phyloP scores from a whole-genome alignment of 257 asterid genomes.

The Capsicum pubescens region DNA sequence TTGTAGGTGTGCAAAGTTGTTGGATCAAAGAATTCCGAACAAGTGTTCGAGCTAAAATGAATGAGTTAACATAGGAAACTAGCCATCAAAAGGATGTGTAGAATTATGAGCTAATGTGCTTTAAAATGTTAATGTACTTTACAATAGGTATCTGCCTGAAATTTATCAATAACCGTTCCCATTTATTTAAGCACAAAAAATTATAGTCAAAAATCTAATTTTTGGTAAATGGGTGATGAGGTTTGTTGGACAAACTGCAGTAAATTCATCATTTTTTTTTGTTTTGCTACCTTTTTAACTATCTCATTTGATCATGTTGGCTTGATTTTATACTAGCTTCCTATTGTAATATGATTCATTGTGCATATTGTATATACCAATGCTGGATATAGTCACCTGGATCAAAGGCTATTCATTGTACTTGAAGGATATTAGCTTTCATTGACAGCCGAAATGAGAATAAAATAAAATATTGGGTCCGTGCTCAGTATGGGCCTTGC shows the following conservation, averaged over 20 bases:
- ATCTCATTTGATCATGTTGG: conserved; percentile 24
- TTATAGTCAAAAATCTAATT: not conserved
- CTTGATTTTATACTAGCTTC: conserved; percentile 6
- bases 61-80: not conserved
- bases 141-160: not conserved
- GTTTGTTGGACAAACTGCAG: not conserved
- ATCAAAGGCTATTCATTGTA: no score
- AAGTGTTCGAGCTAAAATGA: conserved; percentile 54
- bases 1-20: conserved; percentile 80
- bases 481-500: no score
- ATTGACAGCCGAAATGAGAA: no score
- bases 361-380: conserved; percentile 8
- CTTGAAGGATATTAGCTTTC: no score
- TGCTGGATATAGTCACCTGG: not conserved
- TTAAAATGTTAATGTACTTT: not conserved
- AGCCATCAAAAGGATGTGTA: not conserved
- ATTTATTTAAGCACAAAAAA: not conserved
- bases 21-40: conserved; percentile 70
- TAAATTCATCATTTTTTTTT: not conserved
- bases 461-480: no score
- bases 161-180: not conserved
- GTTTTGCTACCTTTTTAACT: not conserved
- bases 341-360: not conserved
- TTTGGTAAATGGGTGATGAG: not conserved
- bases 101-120: not conserved